Conservation (phyloP, 805 yeast genomes). For the Komagataella populi region DNA sequence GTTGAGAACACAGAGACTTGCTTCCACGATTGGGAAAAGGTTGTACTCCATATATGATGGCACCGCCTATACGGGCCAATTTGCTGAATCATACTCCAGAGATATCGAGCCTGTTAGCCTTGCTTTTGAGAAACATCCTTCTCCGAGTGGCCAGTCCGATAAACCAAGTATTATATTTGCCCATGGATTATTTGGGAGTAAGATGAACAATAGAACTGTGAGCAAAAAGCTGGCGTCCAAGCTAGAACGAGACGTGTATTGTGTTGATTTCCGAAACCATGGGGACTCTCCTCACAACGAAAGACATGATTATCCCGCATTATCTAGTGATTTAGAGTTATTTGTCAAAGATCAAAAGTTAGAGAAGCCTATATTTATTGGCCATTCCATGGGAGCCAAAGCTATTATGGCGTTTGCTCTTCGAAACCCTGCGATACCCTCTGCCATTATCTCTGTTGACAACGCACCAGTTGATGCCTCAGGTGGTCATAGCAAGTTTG, state of each 20-base stretch:
- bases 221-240: constrained; percentile 36
- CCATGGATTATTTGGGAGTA: constrained; percentile 86
- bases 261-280: constrained; percentile 78
- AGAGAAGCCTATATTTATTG: constrained; percentile 47
- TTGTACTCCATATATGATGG: background rate
- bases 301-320: constrained; percentile 63
- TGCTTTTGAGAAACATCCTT: background rate
- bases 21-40: background rate
- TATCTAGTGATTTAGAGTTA: constrained; percentile 75
- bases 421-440: constrained; percentile 46
- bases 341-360: constrained; percentile 39
- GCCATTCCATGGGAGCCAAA: constrained; percentile 92
- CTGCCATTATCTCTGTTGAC: constrained; percentile 66
- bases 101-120: background rate
- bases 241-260: constrained; percentile 44
- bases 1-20: background rate
- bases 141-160: background rate
- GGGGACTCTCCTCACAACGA: constrained; percentile 78
- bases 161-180: background rate
- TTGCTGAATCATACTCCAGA: background rate
- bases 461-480: constrained; percentile 72
- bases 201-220: constrained; percentile 69
- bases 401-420: constrained; percentile 80
- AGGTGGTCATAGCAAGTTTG: constrained; percentile 34
- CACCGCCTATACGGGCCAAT: background rate